Percentiles rank a stretch among this genome's conserved stretches.
Conservation (phyloP, 495 filamentous ascomycete genomes). For the Lasiosphaeria hispida region DNA sequence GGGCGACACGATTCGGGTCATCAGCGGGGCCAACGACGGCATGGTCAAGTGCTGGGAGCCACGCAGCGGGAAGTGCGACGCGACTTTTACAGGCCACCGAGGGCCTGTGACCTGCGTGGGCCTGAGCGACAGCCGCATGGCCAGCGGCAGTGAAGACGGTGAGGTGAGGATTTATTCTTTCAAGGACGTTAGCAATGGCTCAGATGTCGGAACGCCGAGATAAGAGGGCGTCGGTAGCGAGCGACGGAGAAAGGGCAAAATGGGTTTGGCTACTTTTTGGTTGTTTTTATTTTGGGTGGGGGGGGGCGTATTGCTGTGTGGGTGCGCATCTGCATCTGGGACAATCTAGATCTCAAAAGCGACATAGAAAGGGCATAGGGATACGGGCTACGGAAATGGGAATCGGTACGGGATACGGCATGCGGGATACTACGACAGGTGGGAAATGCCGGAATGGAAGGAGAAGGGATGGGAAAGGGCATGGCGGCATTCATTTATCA, state of each 20-base stretch:
- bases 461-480: neutral
- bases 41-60: slow-evolving; percentile 98
- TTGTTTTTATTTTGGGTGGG: neutral
- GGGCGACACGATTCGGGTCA: slow-evolving; percentile 84
- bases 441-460: too few relatives aligned
- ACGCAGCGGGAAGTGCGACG: slow-evolving; percentile 81
- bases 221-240: slow-evolving; percentile 4
- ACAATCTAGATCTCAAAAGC: neutral
- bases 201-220: slow-evolving; percentile 36
- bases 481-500: neutral
- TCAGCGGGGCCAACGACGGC: slow-evolving; percentile 85
- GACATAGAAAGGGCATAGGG: neutral
- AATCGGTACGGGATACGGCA: too few relatives aligned
- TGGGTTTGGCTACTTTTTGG: too few relatives aligned
- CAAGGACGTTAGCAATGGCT: slow-evolving; percentile 47
- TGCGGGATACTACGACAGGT: too few relatives aligned
- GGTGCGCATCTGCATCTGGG: neutral
- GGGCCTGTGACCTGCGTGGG: slow-evolving; percentile 71
- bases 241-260: neutral
- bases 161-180: slow-evolving; percentile 88
- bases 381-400: too few relatives aligned
- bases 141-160: slow-evolving; percentile 88
- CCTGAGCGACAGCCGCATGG: slow-evolving; percentile 80
- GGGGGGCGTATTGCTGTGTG: neutral
- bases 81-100: slow-evolving; percentile 84